Evolutionary conservation across 176 grass and related monocot genomes (phyloP).

Genomic region (barley (Hordeum vulgare)): DNA sequence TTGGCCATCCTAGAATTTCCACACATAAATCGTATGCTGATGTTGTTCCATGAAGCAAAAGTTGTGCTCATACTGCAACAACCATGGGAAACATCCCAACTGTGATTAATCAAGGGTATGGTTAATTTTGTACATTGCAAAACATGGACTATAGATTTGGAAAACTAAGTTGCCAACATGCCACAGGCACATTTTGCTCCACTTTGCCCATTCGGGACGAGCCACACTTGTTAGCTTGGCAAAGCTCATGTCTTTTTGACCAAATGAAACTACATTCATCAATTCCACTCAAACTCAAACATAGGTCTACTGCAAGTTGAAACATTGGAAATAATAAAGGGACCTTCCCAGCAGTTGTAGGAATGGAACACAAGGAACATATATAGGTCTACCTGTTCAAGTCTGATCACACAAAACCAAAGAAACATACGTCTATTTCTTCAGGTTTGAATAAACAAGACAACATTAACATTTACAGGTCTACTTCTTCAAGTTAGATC

Average conservation of each 20-base stretch:
- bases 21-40: too few species aligned
- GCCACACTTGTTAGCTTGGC: not conserved
- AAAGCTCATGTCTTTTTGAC: not conserved
- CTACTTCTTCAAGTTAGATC: not conserved
- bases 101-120: too few species aligned
- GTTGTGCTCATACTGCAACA: too few species aligned
- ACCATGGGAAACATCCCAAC: too few species aligned
- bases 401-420: too few species aligned
- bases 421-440: too few species aligned
- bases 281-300: not conserved
- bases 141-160: not conserved
- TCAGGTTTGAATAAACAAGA: not conserved
- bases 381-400: too few species aligned
- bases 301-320: not conserved
- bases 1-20: too few species aligned
- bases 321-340: too few species aligned
- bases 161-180: not conserved
- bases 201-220: not conserved
- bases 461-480: not conserved
- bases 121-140: not conserved
- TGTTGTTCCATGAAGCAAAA: too few species aligned
- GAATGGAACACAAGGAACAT: too few species aligned
- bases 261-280: not conserved
- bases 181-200: not conserved
- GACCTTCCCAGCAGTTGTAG: too few species aligned